Evolutionary conservation across 805 yeast genomes (phyloP), one percentile per base, ranked within the genome.

Genomic region (Candida ipomoeae): DNA sequence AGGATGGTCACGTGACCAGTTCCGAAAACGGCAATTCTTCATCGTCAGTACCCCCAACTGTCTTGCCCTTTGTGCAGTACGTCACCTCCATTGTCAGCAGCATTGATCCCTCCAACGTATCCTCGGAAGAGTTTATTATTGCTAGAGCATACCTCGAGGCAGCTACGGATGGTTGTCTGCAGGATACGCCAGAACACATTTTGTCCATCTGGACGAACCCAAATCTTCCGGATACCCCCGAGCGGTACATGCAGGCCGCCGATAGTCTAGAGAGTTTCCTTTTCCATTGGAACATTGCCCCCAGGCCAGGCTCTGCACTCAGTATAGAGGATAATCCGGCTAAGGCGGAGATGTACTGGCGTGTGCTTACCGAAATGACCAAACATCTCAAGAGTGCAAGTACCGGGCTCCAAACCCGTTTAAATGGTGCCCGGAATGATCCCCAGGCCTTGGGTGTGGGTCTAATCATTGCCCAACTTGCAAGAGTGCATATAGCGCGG

Each of bases 401-500:
- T 48, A 74, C 70, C 2, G 29, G 62, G 1, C 50, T 77, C 3
- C 59, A 43, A 2, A 52, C 51, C 18, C 46, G 51, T 31, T 45
- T 49, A 7, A 34, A 44, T 31, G 36, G 7, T 1, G 35, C 39
- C n/a, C 20, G 33, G 2, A 7, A 46, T 18, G 49, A 46, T 14
- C 53, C 48, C 14, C 57, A 61, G 13, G 48, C 58, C 7, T 34
- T 44, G 6, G 72, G 70, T 2, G 41, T 67, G 33, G 75, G 77
- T 0, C 52, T 62, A 0, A 48, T 69, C 17, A 61, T 68, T 29
- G 59, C 68, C 11, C 76, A 75, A 50, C 51, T 78, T 2, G 66
- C 78, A 52, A 67, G 74, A 7, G 63, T 79, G 1, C 56, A 72
- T 32, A 74, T 79, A n/a, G 80, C 78, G 32, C 65, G 84, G 44